These are phyloP conservation scores for Danielia oregonensis DNA, from an alignment of 805 yeast genomes.

Conservation along the genomic window DNA sequence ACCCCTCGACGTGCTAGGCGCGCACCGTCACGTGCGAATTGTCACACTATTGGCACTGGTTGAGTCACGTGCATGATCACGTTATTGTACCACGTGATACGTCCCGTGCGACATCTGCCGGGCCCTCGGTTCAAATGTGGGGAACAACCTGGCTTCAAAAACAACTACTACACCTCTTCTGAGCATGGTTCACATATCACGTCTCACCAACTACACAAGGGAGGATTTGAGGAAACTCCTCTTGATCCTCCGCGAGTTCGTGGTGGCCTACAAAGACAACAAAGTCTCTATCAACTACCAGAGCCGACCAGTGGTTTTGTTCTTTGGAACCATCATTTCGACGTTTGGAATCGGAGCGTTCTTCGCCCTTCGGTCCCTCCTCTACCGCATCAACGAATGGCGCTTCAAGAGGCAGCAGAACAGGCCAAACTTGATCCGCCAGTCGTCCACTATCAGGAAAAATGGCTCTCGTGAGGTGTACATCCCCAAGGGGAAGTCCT, in stretches of 20 bases:
- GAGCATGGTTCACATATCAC: conserved; percentile 34
- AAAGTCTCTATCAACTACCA: conserved; percentile 37
- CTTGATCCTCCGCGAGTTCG: conserved; percentile 33
- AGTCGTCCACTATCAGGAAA: conserved; percentile 39
- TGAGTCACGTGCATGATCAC: too few relatives aligned
- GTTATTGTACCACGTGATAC: too few relatives aligned
- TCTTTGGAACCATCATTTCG: conserved; percentile 36
- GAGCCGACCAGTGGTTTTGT: conserved; percentile 40
- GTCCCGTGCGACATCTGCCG: too few relatives aligned
- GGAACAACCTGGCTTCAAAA: conserved; percentile 5
- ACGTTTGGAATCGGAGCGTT: conserved; percentile 39
- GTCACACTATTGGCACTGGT: too few relatives aligned
- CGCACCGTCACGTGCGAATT: too few relatives aligned
- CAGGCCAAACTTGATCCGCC: conserved; percentile 38
- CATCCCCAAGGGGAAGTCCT: conserved; percentile 43
- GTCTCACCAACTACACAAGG: conserved; percentile 27
- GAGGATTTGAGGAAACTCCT: conserved; percentile 33
- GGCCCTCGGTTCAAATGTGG: too few relatives aligned
- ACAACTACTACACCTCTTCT: neutral
- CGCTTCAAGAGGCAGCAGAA: conserved; percentile 20
- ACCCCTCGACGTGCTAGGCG: too few relatives aligned
- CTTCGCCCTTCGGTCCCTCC: conserved; percentile 26
- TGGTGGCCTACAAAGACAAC: conserved; percentile 31
- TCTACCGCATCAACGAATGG: conserved; percentile 29
- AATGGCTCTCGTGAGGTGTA: conserved; percentile 46